phyloP scores from a whole-genome alignment of 2,329 filamentous ascomycete genomes.

The Sporothrix brunneoviolacea region DNA sequence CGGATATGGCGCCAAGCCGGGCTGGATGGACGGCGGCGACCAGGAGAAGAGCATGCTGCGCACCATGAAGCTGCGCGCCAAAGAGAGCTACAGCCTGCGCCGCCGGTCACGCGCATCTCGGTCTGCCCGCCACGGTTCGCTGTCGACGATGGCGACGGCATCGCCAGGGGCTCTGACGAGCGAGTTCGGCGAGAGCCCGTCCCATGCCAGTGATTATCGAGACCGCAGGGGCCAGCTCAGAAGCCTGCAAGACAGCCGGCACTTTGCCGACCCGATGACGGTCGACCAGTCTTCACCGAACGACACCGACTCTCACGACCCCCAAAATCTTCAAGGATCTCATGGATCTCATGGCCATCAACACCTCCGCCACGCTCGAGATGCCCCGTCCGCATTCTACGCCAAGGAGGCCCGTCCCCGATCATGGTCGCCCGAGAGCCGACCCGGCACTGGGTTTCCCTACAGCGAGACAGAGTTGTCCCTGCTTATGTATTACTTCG shows the following conservation, averaged over 20 bases:
- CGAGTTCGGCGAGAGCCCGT: background rate
- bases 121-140: background rate
- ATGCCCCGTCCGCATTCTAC: background rate
- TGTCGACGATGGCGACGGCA: background rate
- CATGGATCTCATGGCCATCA: too few species aligned
- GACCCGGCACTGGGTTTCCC: background rate
- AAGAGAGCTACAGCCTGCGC: conserved; percentile 14
- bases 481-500: conserved; percentile 13
- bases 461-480: conserved; percentile 12
- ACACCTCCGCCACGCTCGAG: too few species aligned
- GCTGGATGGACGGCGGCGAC: conserved; percentile 13
- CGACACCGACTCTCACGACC: too few species aligned
- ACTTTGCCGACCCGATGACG: too few species aligned
- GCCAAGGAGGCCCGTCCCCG: background rate
- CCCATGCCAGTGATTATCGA: too few species aligned
- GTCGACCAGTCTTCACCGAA: too few species aligned
- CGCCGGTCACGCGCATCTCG: conserved; percentile 2
- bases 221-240: too few species aligned
- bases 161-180: background rate
- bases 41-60: conserved; percentile 4
- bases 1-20: conserved; percentile 10
- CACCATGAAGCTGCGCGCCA: conserved; percentile 9
- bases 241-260: too few species aligned
- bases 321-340: too few species aligned
- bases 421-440: background rate